Conservation (phyloP, 164 flowering plant species). For the Cinnamomum micranthum region DNA sequence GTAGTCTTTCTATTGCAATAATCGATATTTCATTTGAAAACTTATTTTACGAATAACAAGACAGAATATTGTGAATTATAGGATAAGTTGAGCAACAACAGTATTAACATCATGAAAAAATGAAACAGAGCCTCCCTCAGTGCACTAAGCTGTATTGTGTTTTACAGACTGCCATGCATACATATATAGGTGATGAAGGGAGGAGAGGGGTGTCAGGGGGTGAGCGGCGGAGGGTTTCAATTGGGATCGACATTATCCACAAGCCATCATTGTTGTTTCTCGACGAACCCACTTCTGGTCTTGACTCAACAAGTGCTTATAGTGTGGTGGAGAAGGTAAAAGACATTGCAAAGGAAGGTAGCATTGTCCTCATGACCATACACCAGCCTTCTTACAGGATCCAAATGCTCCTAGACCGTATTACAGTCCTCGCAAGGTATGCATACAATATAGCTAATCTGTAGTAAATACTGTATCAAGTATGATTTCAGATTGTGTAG, state of each 20-base stretch:
- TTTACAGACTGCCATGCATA: slow-evolving; percentile 47
- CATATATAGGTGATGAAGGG: slow-evolving; percentile 73
- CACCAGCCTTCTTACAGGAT: slow-evolving; percentile 81
- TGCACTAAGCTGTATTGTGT: neutral
- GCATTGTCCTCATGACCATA: slow-evolving; percentile 84
- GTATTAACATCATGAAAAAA: too few species aligned
- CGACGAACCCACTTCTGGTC: slow-evolving; percentile 81
- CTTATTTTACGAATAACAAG: too few species aligned
- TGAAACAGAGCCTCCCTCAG: too few species aligned
- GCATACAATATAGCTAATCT: neutral
- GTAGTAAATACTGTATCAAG: too few species aligned
- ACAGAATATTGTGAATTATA: too few species aligned
- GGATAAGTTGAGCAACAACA: too few species aligned
- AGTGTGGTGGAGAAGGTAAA: slow-evolving; percentile 77
- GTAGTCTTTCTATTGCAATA: neutral
- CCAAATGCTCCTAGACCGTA: slow-evolving; percentile 69
- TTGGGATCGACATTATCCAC: slow-evolving; percentile 81
- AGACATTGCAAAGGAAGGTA: slow-evolving; percentile 61
- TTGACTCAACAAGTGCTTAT: slow-evolving; percentile 74
- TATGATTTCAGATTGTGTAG: too few species aligned
- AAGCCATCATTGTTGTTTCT: slow-evolving; percentile 73
- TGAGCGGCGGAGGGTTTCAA: slow-evolving; percentile 72
- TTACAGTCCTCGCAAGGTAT: slow-evolving; percentile 64
- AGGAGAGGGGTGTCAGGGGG: slow-evolving; percentile 82
- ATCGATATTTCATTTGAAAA: too few species aligned